Conservation (phyloP, 2,329 filamentous ascomycete species). For the Aspergillus clavatus region DNA sequence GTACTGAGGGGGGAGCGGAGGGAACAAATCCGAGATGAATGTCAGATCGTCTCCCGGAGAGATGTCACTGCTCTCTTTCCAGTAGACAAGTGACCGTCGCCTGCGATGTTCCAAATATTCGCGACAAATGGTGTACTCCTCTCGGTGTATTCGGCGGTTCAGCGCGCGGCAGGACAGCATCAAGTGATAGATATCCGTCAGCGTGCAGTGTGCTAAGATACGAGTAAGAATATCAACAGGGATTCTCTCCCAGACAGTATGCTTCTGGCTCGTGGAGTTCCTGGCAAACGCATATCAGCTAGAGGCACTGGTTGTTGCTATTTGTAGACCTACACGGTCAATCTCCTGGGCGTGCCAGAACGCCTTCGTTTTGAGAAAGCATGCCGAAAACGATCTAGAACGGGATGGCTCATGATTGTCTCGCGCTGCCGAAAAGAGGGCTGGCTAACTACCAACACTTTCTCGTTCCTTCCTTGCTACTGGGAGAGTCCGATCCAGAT, state of each 20-base stretch:
- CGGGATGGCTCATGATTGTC: conserved; percentile 4
- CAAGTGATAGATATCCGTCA: conserved; percentile 19
- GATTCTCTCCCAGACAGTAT: conserved; percentile 18
- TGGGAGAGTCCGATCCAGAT: neutral
- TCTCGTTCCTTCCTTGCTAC: neutral
- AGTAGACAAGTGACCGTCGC: neutral
- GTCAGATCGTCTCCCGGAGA: conserved; percentile 23
- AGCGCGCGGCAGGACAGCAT: conserved; percentile 19
- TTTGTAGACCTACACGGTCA: conserved; percentile 2
- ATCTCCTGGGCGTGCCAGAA: neutral
- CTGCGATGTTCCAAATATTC: conserved; percentile 19
- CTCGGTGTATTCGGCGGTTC: conserved; percentile 14
- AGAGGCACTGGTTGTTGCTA: neutral
- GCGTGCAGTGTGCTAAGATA: conserved; percentile 16
- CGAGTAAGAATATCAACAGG: conserved; percentile 16
- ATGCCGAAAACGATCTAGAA: conserved; percentile 2
- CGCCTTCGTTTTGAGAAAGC: conserved; percentile 1
- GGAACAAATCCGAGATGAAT: conserved; percentile 24
- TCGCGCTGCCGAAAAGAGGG: neutral
- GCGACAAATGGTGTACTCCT: conserved; percentile 20
- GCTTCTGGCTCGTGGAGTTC: conserved; percentile 2
- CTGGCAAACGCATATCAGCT: neutral
- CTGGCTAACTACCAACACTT: neutral
- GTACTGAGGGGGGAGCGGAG: conserved; percentile 25
- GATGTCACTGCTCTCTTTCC: neutral